phyloP scores from a whole-genome alignment of 371 early-diverging fungal species.

The Dinochytrium kinnereticum region DNA sequence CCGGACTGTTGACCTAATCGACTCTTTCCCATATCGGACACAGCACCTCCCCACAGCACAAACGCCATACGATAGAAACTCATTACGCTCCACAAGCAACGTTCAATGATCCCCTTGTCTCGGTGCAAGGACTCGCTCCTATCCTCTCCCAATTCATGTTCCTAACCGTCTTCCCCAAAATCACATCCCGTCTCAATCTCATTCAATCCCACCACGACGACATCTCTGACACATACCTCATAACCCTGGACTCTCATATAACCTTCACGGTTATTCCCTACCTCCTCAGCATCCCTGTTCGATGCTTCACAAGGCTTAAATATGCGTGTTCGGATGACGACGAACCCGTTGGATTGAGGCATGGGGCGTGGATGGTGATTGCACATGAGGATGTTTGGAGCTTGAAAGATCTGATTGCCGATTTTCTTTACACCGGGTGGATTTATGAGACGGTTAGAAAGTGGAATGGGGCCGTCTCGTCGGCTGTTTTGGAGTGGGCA shows the following conservation, averaged over 20 bases:
- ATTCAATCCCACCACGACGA: background rate
- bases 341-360: background rate
- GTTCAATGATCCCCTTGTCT: slow-evolving; percentile 34
- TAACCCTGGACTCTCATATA: slow-evolving; percentile 25
- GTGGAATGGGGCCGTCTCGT: background rate
- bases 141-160: slow-evolving; percentile 30
- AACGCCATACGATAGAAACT: slow-evolving; percentile 15
- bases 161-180: slow-evolving; percentile 20
- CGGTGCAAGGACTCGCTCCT: slow-evolving; percentile 19
- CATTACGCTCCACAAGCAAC: slow-evolving; percentile 20
- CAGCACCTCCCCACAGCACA: slow-evolving; percentile 20
- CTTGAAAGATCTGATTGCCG: background rate
- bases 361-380: background rate
- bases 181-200: background rate
- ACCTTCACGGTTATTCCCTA: slow-evolving; percentile 17
- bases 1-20: no score
- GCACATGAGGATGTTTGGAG: slow-evolving; percentile 22
- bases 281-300: background rate
- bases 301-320: background rate
- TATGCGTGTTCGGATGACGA: background rate
- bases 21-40: background rate
- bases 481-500: background rate
- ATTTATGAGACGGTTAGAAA: slow-evolving; percentile 7
- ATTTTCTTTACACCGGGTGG: slow-evolving; percentile 2
- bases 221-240: slow-evolving; percentile 6